These are phyloP conservation scores for Ilyonectria sp. DNA, from an alignment of 2,329 filamentous ascomycete species.

Conservation along the genomic window DNA sequence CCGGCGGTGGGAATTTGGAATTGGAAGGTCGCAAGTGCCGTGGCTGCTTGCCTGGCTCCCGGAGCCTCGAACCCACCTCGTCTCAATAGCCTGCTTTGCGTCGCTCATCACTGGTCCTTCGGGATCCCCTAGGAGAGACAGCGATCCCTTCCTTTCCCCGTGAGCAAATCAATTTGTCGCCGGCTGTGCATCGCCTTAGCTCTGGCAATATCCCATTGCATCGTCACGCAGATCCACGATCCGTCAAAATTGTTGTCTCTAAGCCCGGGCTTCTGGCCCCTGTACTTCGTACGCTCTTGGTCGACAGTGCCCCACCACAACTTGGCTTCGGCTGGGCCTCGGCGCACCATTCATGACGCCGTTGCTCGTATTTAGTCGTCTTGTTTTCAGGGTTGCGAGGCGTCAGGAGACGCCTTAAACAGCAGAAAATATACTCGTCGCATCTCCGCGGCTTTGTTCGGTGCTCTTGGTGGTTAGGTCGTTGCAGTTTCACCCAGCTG, in stretches of 20 bases:
- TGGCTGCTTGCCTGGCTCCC: conserved; percentile 7
- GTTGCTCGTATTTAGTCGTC: conserved; percentile 9
- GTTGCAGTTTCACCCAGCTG: conserved; percentile 19
- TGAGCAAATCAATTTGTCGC: background rate
- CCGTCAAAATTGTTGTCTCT: conserved; percentile 30
- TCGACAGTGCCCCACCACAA: conserved; percentile 34
- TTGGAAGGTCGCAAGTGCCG: conserved; percentile 8
- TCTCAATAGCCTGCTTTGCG: background rate
- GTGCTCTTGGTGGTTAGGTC: conserved; percentile 25
- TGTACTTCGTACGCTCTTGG: conserved; percentile 19
- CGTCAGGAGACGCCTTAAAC: conserved; percentile 7
- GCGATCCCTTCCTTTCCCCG: background rate
- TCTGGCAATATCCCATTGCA: conserved; percentile 15
- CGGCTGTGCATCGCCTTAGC: background rate
- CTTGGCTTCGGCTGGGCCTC: conserved; percentile 29
- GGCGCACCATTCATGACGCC: conserved; percentile 29
- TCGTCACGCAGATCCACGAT: conserved; percentile 41
- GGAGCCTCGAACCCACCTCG: conserved; percentile 10
- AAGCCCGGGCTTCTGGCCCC: conserved; percentile 29
- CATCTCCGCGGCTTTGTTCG: conserved; percentile 6
- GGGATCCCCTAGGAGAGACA: background rate
- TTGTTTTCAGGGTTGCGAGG: conserved; percentile 6
- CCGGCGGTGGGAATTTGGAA: background rate
- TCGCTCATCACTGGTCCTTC: background rate
- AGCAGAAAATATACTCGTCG: conserved; percentile 24